Evolutionary conservation across 306 rosid genomes (phyloP).

Genomic region (Geum urbanum): DNA sequence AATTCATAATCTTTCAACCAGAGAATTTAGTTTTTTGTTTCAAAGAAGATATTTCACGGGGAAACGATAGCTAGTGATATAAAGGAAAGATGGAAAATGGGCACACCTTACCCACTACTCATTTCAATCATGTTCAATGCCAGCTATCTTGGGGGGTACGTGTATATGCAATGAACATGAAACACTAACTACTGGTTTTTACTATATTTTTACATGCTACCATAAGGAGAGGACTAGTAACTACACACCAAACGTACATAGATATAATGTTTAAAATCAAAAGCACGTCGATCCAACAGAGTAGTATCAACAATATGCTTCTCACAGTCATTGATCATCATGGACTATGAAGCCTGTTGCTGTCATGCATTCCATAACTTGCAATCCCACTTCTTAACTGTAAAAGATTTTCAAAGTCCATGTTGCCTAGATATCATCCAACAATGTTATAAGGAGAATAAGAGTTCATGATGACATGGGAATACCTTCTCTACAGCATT

Average conservation of each 20-base stretch:
- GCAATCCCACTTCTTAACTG: constrained; percentile 49
- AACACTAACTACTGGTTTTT: neutral
- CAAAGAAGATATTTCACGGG: neutral
- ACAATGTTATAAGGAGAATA: neutral
- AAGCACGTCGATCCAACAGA: neutral
- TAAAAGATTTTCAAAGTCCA: constrained; percentile 4
- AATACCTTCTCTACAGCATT: constrained; percentile 43
- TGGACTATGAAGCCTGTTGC: constrained; percentile 20
- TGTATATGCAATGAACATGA: neutral
- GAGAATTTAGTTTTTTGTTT: neutral
- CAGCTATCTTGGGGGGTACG: neutral
- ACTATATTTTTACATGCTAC: neutral
- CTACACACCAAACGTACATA: neutral
- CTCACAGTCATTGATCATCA: neutral
- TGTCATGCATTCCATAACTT: constrained; percentile 27
- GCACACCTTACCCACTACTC: neutral
- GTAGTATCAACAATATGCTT: neutral
- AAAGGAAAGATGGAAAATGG: neutral
- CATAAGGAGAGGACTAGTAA: neutral
- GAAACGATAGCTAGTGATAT: no score
- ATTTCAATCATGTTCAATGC: neutral
- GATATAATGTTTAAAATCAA: neutral
- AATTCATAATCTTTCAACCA: no score
- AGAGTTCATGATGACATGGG: neutral
- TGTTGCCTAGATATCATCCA: neutral